These are phyloP conservation scores for Plasmodium relictum DNA, from an alignment of 169 alveolate genomes.

Conservation along the genomic window DNA sequence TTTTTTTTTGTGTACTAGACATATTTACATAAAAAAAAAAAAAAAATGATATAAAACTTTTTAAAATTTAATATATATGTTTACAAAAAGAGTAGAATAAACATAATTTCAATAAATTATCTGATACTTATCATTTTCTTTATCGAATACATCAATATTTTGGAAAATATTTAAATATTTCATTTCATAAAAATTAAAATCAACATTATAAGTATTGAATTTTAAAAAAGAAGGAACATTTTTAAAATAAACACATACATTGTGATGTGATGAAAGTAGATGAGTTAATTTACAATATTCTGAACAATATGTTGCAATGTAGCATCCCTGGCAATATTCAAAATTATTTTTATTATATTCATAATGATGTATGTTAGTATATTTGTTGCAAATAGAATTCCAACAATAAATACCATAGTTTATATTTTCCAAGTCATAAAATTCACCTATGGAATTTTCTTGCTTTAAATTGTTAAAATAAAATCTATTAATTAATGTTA, in stretches of 20 bases:
- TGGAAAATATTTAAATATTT: slow-evolving; percentile 44
- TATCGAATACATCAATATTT: slow-evolving; percentile 51
- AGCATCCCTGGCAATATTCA: slow-evolving; percentile 63
- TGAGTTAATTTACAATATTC: slow-evolving; percentile 54
- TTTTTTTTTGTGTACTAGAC: no score
- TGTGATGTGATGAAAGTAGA: slow-evolving; percentile 59
- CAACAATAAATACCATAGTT: slow-evolving; percentile 77
- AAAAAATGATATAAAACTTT: not conserved
- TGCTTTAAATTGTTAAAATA: slow-evolving; percentile 58
- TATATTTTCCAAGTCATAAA: slow-evolving; percentile 51
- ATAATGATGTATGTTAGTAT: slow-evolving; percentile 29
- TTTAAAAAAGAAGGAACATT: slow-evolving; percentile 58
- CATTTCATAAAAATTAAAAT: slow-evolving; percentile 13
- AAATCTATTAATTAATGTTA: slow-evolving; percentile 55
- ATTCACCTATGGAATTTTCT: slow-evolving; percentile 64
- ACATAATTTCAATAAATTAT: slow-evolving; percentile 21
- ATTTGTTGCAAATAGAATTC: slow-evolving; percentile 66
- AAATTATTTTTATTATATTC: slow-evolving; percentile 63
- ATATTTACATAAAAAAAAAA: slow-evolving; percentile 12
- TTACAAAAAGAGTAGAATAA: not conserved
- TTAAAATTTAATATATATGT: not conserved
- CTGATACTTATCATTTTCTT: slow-evolving; percentile 48
- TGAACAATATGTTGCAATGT: slow-evolving; percentile 72
- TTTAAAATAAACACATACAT: slow-evolving; percentile 64
- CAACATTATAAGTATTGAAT: slow-evolving; percentile 14